Conservation (phyloP, 257 asterid species). For the Striga asiatica region DNA sequence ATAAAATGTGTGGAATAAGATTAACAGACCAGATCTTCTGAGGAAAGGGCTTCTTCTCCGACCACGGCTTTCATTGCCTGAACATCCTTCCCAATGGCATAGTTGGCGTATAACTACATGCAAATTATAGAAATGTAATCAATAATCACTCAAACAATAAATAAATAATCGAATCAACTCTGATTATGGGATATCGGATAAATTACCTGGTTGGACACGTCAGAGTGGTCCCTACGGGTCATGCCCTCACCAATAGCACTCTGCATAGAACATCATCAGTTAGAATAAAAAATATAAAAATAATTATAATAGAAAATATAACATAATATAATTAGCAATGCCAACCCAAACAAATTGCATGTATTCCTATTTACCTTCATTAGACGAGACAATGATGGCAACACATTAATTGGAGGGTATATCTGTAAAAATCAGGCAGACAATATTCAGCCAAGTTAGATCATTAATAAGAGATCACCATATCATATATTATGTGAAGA, state of each 20-base stretch:
- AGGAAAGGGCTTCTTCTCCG: conserved; percentile 85
- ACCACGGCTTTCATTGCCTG: conserved; percentile 91
- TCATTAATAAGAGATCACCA: background rate
- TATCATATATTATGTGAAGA: background rate
- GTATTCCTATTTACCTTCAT: conserved; percentile 62
- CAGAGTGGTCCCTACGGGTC: conserved; percentile 95
- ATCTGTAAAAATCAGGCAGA: conserved; percentile 41
- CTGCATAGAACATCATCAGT: conserved; percentile 29
- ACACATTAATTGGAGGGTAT: conserved; percentile 95
- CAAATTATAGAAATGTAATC: background rate
- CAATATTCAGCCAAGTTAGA: conserved; percentile 15
- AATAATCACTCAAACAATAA: background rate
- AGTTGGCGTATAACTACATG: conserved; percentile 66
- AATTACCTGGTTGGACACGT: conserved; percentile 87
- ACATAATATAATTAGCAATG: background rate
- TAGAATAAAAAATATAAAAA: background rate
- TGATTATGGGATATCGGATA: background rate
- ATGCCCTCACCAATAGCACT: conserved; percentile 99
- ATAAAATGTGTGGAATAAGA: too few species aligned
- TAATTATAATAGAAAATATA: too few species aligned
- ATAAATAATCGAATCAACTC: background rate
- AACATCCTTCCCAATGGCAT: conserved; percentile 81
- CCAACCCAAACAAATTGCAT: background rate
- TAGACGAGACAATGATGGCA: conserved; percentile 91
- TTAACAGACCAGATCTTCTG: conserved; percentile 70